Evolutionary conservation across 202 grass and related monocot species (phyloP), one percentile per base, ranked within the genome.

Genomic region (Tripidium arundinaceum): DNA sequence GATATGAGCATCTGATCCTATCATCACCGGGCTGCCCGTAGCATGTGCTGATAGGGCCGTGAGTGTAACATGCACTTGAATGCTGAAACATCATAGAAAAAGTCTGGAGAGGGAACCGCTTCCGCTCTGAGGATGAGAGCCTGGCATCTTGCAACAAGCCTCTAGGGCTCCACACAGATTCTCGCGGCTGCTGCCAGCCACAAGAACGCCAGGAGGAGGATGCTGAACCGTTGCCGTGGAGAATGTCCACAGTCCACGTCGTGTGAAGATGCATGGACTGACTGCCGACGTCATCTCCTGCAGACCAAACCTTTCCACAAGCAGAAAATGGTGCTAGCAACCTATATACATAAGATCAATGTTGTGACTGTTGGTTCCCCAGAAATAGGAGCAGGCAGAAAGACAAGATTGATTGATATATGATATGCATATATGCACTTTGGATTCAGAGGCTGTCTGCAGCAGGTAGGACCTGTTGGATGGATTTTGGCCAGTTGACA

Each of bases 11-110:
- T 55, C 69, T 37, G 63, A 88, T 84, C 69, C 62, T 67, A 70
- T 63, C 54, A 61, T 18, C 64, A n/a, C 10, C 7, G n/a, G 16
- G 37, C 43, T 66, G 58, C 26, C 67, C 25, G 25, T 10, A 76
- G n/a, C 86, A 88, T 88, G 76, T 84, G 61, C 57, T 57, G 57
- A 78, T 52, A 88, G 86, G 86, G 70, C 86, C 81, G 69, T 83
- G 81, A 16, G 21, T 84, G 69, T 21, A 64, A 16, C 76, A 11
- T 84, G 63, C 70, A 76, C 42, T 76, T 37, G 76, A 61, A 46
- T 67, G 66, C 58, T 59, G 77, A 72, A 78, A 81, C 82, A 34
- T 78, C 77, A 85, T 22, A 12, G 65, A 37, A 77, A 70, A 87
- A 50, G 55, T 19, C 26, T 70, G 41, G 24, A 47, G 80, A 10